A percentile compares a stretch with the other conserved stretches of the same genome.
Evolutionary conservation across 1,284 basidiomycete genomes (phyloP).

Genomic region (Singerocomus rubriflavus): DNA sequence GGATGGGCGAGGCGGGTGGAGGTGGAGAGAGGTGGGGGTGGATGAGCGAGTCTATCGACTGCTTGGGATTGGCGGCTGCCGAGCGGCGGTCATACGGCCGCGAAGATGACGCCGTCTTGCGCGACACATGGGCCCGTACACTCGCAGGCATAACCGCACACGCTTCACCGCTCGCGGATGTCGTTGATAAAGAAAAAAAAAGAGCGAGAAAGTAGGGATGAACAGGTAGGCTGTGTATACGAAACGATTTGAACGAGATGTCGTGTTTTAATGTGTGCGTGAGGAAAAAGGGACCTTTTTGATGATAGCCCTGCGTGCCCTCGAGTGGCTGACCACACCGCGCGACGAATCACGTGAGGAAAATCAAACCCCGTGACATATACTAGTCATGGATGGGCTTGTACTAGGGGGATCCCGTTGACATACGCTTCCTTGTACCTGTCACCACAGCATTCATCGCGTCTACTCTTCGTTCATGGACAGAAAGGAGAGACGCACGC

Average conservation of each 20-base stretch:
- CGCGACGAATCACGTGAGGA: slow-evolving; percentile 29
- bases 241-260: slow-evolving; percentile 19
- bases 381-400: not conserved
- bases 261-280: slow-evolving; percentile 6
- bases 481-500: slow-evolving; percentile 27
- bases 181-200: not conserved
- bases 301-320: slow-evolving; percentile 10
- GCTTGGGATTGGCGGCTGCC: slow-evolving; percentile 11
- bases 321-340: slow-evolving; percentile 27
- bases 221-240: slow-evolving; percentile 31
- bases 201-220: slow-evolving; percentile 5
- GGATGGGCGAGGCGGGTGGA: slow-evolving; percentile 2
- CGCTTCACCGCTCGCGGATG: not conserved
- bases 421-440: slow-evolving; percentile 40
- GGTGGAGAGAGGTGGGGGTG: not conserved
- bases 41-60: not conserved
- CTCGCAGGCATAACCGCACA: slow-evolving; percentile 23
- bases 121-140: slow-evolving; percentile 14
- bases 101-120: slow-evolving; percentile 9
- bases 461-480: not conserved
- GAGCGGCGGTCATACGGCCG: slow-evolving; percentile 26
- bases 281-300: not conserved
- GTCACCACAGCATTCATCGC: not conserved
- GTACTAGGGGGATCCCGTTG: slow-evolving; percentile 35
- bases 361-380: slow-evolving; percentile 25